These are phyloP conservation scores for Coemansia sp. DNA, from an alignment of 371 early-diverging fungal species.

Conservation along the genomic window DNA sequence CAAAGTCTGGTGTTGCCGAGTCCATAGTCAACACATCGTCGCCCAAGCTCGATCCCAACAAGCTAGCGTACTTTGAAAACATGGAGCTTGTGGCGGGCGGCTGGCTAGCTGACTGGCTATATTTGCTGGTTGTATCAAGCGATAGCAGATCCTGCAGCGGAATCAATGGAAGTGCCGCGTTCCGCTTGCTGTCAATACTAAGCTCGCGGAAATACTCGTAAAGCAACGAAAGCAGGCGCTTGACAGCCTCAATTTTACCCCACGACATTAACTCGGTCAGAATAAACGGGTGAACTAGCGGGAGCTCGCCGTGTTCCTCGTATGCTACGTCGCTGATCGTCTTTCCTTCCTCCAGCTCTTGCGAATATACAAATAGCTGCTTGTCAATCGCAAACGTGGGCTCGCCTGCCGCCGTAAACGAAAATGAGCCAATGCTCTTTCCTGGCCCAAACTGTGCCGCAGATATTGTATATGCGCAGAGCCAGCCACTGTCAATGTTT, in stretches of 20 bases:
- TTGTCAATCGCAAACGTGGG: constrained; percentile 44
- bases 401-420: constrained; percentile 43
- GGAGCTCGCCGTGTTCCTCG: constrained; percentile 47
- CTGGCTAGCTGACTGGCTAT: not conserved
- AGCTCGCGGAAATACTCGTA: constrained; percentile 40
- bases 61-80: constrained; percentile 22
- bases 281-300: constrained; percentile 40
- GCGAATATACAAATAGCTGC: constrained; percentile 30
- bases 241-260: constrained; percentile 38
- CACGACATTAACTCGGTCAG: constrained; percentile 49
- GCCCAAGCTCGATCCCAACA: constrained; percentile 12
- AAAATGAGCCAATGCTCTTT: constrained; percentile 41
- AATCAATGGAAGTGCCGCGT: constrained; percentile 24
- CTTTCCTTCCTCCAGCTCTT: constrained; percentile 9
- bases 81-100: not conserved
- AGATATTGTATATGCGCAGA: constrained; percentile 23
- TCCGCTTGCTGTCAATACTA: constrained; percentile 20
- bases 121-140: not conserved
- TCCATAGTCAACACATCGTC: constrained; percentile 5
- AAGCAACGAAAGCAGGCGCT: constrained; percentile 28
- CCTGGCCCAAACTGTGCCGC: constrained; percentile 36
- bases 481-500: constrained; percentile 40
- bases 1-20: constrained; percentile 23
- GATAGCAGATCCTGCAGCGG: constrained; percentile 28
- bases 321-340: constrained; percentile 30